Evolutionary conservation across 805 yeast genomes (phyloP).

Genomic region (Lachancea dasiensis): DNA sequence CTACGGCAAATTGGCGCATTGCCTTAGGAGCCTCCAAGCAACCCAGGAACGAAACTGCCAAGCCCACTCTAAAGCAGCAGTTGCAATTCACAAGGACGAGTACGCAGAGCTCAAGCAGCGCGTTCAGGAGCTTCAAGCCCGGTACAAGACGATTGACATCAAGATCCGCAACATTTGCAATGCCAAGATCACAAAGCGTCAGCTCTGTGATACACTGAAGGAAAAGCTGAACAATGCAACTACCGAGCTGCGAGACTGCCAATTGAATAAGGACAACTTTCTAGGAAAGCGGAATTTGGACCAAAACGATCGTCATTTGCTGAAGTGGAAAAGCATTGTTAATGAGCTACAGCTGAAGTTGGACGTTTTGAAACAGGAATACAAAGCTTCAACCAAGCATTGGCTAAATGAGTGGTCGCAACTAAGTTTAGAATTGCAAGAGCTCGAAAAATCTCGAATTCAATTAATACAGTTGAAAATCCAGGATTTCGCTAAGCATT

Average conservation of each 20-base stretch:
- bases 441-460: constrained; percentile 28
- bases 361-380: constrained; percentile 28
- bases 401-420: constrained; percentile 32
- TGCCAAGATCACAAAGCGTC: constrained; percentile 26
- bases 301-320: constrained; percentile 25
- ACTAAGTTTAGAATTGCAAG: constrained; percentile 25
- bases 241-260: constrained; percentile 24
- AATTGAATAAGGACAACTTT: constrained; percentile 27
- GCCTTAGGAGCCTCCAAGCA: constrained; percentile 15
- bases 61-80: constrained; percentile 29
- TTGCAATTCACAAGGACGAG: constrained; percentile 22
- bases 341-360: constrained; percentile 24
- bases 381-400: constrained; percentile 27
- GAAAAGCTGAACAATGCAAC: constrained; percentile 25
- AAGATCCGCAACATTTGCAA: constrained; percentile 27
- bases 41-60: constrained; percentile 26
- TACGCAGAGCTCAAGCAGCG: constrained; percentile 25
- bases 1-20: constrained; percentile 24
- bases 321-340: constrained; percentile 27
- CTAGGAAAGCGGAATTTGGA: constrained; percentile 27
- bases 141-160: constrained; percentile 25
- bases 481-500: constrained; percentile 24
- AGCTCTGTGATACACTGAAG: constrained; percentile 24
- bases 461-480: constrained; percentile 24
- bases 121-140: constrained; percentile 22